Evolutionary conservation across 805 yeast species (phyloP).

Genomic region (Lipomyces starkeyi): DNA sequence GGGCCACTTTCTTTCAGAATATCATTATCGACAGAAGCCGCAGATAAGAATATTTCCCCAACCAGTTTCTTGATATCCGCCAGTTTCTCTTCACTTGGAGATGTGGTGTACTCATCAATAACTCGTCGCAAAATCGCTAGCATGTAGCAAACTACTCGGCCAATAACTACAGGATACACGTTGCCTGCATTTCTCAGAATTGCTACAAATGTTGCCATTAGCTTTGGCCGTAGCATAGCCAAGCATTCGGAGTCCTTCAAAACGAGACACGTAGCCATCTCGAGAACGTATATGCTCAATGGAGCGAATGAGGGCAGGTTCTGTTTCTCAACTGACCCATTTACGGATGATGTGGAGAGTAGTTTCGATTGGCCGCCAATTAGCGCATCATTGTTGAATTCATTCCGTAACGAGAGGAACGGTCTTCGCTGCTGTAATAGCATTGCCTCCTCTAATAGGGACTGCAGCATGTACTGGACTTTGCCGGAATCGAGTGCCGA

Average conservation of each 20-base stretch:
- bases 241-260: conserved; percentile 28
- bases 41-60: conserved; percentile 22
- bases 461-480: conserved; percentile 22
- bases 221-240: conserved; percentile 10
- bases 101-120: conserved; percentile 5
- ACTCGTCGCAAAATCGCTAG: conserved; percentile 24
- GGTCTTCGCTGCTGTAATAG: conserved; percentile 27
- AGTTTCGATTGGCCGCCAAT: neutral
- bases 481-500: conserved; percentile 44
- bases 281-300: conserved; percentile 34
- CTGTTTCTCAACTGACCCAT: conserved; percentile 7
- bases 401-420: conserved; percentile 19
- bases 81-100: conserved; percentile 5
- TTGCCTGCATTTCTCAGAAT: conserved; percentile 33
- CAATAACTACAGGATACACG: conserved; percentile 29
- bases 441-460: conserved; percentile 30
- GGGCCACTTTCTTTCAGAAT: conserved; percentile 19
- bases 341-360: neutral
- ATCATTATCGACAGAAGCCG: conserved; percentile 19
- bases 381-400: conserved; percentile 7
- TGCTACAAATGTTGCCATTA: conserved; percentile 25
- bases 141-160: conserved; percentile 34
- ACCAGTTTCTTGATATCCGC: conserved; percentile 5
- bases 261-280: conserved; percentile 37
- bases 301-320: conserved; percentile 28